These are phyloP conservation scores for Hansfordia pulvinata DNA, from an alignment of 2,329 filamentous ascomycete species.

Conservation along the genomic window DNA sequence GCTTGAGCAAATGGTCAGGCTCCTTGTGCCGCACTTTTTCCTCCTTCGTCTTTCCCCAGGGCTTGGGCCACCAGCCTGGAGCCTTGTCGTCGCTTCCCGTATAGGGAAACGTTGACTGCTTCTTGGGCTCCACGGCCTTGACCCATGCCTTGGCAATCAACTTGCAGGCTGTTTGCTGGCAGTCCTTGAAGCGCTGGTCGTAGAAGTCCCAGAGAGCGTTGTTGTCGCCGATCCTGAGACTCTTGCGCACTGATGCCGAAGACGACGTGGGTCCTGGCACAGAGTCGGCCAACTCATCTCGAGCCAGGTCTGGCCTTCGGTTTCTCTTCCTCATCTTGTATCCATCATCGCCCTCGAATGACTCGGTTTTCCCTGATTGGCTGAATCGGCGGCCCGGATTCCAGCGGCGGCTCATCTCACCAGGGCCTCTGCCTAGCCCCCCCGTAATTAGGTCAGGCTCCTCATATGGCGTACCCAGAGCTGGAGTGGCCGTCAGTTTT, in stretches of 20 bases:
- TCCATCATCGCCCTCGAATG: conserved; percentile 13
- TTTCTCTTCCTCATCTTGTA: conserved; percentile 23
- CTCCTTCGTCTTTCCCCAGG: conserved; percentile 33
- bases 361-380: conserved; percentile 6
- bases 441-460: no score
- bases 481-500: no score
- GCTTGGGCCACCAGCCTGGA: conserved; percentile 54
- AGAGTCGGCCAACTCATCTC: no score
- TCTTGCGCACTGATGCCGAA: no score
- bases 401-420: conserved; percentile 6
- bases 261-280: no score
- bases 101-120: conserved; percentile 63
- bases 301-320: no score
- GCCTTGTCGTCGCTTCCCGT: conserved; percentile 48
- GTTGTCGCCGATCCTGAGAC: conserved; percentile 38
- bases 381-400: conserved; percentile 6
- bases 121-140: conserved; percentile 62
- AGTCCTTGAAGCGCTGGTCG: conserved; percentile 44
- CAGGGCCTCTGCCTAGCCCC: no score
- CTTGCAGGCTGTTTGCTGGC: conserved; percentile 61
- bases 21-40: conserved; percentile 54
- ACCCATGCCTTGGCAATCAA: conserved; percentile 64
- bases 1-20: conserved; percentile 59
- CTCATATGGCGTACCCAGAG: no score
- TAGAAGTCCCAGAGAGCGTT: conserved; percentile 46